Conservation (phyloP, 2,329 filamentous ascomycete species). For the Aureobasidium sp. region DNA sequence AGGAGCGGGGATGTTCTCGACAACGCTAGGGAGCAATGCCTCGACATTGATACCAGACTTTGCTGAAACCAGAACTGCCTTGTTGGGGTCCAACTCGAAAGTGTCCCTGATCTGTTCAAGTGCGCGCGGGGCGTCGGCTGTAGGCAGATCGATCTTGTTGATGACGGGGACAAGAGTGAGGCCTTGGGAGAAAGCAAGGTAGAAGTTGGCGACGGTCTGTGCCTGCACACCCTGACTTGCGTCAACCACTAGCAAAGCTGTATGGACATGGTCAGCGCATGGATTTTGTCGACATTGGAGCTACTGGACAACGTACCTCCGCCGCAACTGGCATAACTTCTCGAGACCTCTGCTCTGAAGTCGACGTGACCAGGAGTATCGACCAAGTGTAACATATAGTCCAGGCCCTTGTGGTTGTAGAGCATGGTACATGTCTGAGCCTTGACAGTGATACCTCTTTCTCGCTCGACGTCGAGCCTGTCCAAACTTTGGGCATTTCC, state of each 20-base stretch:
- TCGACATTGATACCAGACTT: constrained; percentile 89
- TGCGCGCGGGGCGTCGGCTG: constrained; percentile 78
- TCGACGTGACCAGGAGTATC: constrained; percentile 98
- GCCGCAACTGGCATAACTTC: constrained; percentile 92
- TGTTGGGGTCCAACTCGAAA: constrained; percentile 77
- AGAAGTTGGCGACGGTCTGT: constrained; percentile 98
- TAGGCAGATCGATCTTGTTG: constrained; percentile 92
- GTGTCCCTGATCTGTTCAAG: constrained; percentile 76
- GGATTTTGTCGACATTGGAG: not conserved
- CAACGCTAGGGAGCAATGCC: constrained; percentile 72
- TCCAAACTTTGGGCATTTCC: constrained; percentile 93
- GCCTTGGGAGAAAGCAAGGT: constrained; percentile 88
- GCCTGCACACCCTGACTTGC: constrained; percentile 95
- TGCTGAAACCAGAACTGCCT: constrained; percentile 72
- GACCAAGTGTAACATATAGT: constrained; percentile 90
- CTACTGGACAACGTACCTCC: constrained; percentile 36
- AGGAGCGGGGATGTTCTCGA: constrained; percentile 76
- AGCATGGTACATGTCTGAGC: constrained; percentile 98
- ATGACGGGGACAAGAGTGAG: constrained; percentile 81
- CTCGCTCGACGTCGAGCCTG: constrained; percentile 91
- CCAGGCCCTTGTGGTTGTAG: constrained; percentile 73
- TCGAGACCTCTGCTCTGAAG: constrained; percentile 90
- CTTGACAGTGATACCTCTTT: constrained; percentile 96
- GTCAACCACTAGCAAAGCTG: constrained; percentile 80
- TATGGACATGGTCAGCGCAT: not conserved